Evolutionary conservation across 371 early-diverging fungal genomes (phyloP).

Genomic region (Parasitella parasitica): DNA sequence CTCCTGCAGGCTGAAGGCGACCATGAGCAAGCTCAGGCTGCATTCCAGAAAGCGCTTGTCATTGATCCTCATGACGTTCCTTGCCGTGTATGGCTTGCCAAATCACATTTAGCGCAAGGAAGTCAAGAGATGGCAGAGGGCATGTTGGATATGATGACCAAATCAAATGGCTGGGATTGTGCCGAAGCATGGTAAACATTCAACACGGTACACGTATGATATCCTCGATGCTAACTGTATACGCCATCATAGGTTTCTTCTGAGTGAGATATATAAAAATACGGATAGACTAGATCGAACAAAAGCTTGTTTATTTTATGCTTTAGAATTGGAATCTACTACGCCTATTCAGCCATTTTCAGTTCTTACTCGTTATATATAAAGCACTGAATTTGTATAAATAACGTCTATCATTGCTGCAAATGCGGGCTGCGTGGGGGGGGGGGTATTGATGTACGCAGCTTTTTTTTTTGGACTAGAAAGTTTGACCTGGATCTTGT

Average conservation of each 20-base stretch:
- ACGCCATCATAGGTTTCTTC: slow-evolving; percentile 45
- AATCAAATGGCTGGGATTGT: slow-evolving; percentile 62
- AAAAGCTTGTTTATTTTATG: slow-evolving; percentile 72
- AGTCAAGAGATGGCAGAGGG: slow-evolving; percentile 59
- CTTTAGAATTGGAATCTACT: slow-evolving; percentile 69
- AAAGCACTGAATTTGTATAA: not conserved
- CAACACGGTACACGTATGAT: not conserved
- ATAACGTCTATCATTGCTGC: not conserved
- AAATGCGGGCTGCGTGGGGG: not conserved
- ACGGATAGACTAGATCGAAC: slow-evolving; percentile 60
- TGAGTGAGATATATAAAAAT: slow-evolving; percentile 57
- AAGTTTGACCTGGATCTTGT: not conserved
- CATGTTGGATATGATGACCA: slow-evolving; percentile 51
- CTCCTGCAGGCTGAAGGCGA: slow-evolving; percentile 40
- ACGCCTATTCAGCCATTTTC: slow-evolving; percentile 66
- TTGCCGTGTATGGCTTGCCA: slow-evolving; percentile 47
- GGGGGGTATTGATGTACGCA: slow-evolving; percentile 4
- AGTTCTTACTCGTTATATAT: slow-evolving; percentile 45
- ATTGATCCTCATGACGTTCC: slow-evolving; percentile 49
- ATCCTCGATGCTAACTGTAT: not conserved
- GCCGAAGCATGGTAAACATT: slow-evolving; percentile 63
- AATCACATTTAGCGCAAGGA: slow-evolving; percentile 40
- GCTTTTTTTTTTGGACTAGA: not conserved
- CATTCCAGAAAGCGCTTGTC: slow-evolving; percentile 55
- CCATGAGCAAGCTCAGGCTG: slow-evolving; percentile 46